A percentile compares a stretch with the other conserved stretches of the same genome.
These are phyloP conservation scores for Scheffersomyces titani DNA, from an alignment of 1,139 yeast genomes.

Conservation along the genomic window DNA sequence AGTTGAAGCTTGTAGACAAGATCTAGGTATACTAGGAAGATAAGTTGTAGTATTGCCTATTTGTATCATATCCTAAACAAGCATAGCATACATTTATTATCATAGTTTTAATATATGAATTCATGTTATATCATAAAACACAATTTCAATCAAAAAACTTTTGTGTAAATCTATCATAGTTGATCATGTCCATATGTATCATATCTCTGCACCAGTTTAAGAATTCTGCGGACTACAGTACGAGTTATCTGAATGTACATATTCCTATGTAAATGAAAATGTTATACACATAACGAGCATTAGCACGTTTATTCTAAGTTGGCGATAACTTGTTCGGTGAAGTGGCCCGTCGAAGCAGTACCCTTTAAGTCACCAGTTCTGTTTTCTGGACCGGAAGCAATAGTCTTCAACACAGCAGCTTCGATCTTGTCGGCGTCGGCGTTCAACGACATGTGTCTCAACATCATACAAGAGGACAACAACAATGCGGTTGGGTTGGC, in stretches of 20 bases:
- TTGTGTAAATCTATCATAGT: too few species aligned
- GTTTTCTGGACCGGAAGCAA: conserved; percentile 89
- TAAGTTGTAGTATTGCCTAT: neutral
- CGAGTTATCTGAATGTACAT: neutral
- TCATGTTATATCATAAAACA: too few species aligned
- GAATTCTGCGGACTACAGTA: neutral
- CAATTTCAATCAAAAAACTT: too few species aligned
- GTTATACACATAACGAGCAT: neutral
- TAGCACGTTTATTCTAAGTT: conserved; percentile 34
- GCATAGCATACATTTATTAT: neutral
- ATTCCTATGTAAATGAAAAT: neutral
- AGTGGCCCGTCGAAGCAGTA: conserved; percentile 81
- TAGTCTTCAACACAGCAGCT: conserved; percentile 84
- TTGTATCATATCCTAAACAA: neutral
- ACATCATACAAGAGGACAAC: conserved; percentile 97
- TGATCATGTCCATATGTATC: too few species aligned
- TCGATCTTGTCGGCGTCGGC: conserved; percentile 81
- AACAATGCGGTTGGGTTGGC: conserved; percentile 98
- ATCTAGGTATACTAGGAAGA: neutral
- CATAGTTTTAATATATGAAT: too few species aligned
- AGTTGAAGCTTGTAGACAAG: neutral
- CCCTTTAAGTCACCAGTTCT: conserved; percentile 98
- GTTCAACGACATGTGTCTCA: conserved; percentile 93
- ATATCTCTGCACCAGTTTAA: too few species aligned
- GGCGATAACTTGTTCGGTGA: conserved; percentile 68